Base-by-base conservation (phyloP, 805 yeast species). In the Brettanomyces sp. region DNA sequence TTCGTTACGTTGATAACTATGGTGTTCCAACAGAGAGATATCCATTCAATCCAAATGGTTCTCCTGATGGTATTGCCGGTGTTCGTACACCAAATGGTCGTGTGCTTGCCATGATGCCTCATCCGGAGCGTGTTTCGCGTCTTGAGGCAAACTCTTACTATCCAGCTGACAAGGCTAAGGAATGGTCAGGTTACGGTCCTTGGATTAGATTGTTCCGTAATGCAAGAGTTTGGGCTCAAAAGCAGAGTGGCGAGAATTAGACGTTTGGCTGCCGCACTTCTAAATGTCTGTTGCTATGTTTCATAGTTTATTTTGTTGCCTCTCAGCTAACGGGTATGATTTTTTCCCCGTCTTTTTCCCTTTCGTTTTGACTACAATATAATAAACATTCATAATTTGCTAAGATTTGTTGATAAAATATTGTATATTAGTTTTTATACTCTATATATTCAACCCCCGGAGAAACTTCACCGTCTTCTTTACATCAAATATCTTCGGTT, bases 51-150 rank as follows among this genome's bases (percentile, higher is more conserved):
- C 98, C 99, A 47, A 93, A 93, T 67, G 99, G 99, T 39, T 87
- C 97, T 12, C 87, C 93, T 39, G 77, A 76, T 46, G 97, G 96
- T 67, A 86, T 93, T 56, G 85, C 96, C 36, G 99, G 97, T 73
- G 79, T 93, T 47, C 74, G 83, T 52, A 80, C 90, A 45, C 87
- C 88, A 45, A 88, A 86, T 60, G 98, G 98, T 52, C 82, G 99
- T 65, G 97, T 93, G 3, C 72, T 93, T 57, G 97, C 97, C 4
- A 79, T 93, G 89, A 93, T 93, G 99, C 99, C 99, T 41, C 99
- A 93, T 65, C 99, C 99, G 23, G 99, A 93, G 69, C 86, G 99
- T 70, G 93, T 86, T 44, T 74, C 82, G 47, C 77, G 96, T 69
- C 72, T 82, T 60, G 96, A 86, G 65, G 72, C 95, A 46, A 91